phyloP scores from a whole-genome alignment of 1,284 basidiomycete species.

The Kwoniella shivajii region DNA sequence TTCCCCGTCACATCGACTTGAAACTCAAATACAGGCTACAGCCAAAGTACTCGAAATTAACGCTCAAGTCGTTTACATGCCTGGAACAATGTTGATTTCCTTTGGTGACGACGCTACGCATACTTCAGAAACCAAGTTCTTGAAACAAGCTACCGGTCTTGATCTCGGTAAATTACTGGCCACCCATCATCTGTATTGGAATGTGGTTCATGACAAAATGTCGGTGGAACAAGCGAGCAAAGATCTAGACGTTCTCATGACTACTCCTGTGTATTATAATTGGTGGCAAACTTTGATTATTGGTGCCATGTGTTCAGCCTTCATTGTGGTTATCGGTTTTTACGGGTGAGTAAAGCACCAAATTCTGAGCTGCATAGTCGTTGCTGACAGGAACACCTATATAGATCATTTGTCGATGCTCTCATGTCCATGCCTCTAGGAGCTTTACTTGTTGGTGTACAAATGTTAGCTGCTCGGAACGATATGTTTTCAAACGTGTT shows the following conservation, averaged over 20 bases:
- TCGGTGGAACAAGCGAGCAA: conserved; percentile 76
- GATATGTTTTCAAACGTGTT: conserved; percentile 83
- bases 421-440: conserved; percentile 76
- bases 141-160: conserved; percentile 72
- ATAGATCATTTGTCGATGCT: conserved; percentile 69
- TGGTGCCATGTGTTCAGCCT: conserved; percentile 77
- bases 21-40: conserved; percentile 82
- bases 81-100: conserved; percentile 77
- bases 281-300: conserved; percentile 70
- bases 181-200: conserved; percentile 79
- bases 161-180: conserved; percentile 77
- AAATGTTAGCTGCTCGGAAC: conserved; percentile 71
- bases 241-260: conserved; percentile 77
- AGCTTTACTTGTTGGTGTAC: conserved; percentile 73
- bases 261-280: conserved; percentile 62
- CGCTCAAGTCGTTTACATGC: conserved; percentile 82
- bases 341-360: conserved; percentile 46
- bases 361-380: too few species aligned
- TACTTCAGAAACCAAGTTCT: conserved; percentile 82
- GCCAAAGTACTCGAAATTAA: conserved; percentile 82
- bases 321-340: conserved; percentile 63
- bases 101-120: conserved; percentile 82
- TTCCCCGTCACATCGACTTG: conserved; percentile 83
- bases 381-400: neutral
- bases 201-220: conserved; percentile 82